phyloP scores from a whole-genome alignment of 805 yeast species.

The Yamadazyma sp. region DNA sequence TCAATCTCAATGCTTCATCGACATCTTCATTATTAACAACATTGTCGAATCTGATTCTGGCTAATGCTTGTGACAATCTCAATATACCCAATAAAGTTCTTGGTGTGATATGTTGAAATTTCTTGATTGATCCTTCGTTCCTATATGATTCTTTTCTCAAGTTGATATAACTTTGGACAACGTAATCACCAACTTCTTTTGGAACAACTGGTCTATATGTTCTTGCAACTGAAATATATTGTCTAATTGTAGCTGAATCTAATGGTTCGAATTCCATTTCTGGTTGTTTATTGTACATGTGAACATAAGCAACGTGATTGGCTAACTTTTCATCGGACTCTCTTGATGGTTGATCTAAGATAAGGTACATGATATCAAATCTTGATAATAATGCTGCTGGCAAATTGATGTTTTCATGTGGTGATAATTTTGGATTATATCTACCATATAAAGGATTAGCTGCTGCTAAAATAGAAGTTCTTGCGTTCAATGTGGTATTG shows the following conservation, averaged over 20 bases:
- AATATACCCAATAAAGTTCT: constrained; percentile 89
- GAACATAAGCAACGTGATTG: constrained; percentile 91
- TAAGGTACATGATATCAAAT: constrained; percentile 84
- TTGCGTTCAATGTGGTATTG: constrained; percentile 90
- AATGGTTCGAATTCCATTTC: constrained; percentile 70
- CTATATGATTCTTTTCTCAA: constrained; percentile 88
- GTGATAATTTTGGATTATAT: constrained; percentile 85
- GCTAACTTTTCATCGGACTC: constrained; percentile 86
- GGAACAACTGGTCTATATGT: constrained; percentile 82
- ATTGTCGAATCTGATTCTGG: constrained; percentile 79
- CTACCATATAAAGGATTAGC: constrained; percentile 98
- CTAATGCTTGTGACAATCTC: constrained; percentile 92
- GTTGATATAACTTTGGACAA: constrained; percentile 80
- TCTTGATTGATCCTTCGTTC: constrained; percentile 70
- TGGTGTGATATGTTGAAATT: constrained; percentile 92
- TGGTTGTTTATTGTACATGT: constrained; percentile 89
- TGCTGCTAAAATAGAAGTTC: constrained; percentile 94
- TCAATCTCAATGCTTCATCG: constrained; percentile 89
- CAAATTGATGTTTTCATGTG: constrained; percentile 90
- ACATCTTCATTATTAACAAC: constrained; percentile 76
- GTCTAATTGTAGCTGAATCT: constrained; percentile 77
- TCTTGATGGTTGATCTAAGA: constrained; percentile 78
- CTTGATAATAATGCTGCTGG: constrained; percentile 96
- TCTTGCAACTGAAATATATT: constrained; percentile 83
- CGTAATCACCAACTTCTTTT: constrained; percentile 78